phyloP scores from a whole-genome alignment of 202 grass and related monocot species.

The Musa balbisiana region DNA sequence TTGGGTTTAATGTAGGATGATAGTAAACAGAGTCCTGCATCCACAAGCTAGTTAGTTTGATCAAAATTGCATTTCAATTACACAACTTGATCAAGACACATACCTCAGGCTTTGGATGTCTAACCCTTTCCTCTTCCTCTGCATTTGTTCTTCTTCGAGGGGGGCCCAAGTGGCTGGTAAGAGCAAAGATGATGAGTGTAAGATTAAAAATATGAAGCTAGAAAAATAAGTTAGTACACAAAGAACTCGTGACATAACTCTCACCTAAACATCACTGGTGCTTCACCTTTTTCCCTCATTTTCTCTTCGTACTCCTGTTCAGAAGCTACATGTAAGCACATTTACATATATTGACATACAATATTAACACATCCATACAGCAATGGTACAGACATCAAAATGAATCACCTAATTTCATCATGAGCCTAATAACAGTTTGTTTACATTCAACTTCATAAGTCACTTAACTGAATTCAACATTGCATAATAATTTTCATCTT shows the following conservation, averaged over 20 bases:
- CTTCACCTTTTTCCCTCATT: conserved; percentile 94
- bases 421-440: neutral
- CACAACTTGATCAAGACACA: conserved; percentile 16
- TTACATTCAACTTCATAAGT: neutral
- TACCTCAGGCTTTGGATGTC: conserved; percentile 78
- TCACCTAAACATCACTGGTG: conserved; percentile 95
- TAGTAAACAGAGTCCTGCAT: conserved; percentile 97
- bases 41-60: conserved; percentile 31
- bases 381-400: conserved; percentile 3
- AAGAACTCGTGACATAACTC: conserved; percentile 28
- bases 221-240: conserved; percentile 28
- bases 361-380: neutral
- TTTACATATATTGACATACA: conserved; percentile 15
- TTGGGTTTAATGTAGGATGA: conserved; percentile 91
- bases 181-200: conserved; percentile 16
- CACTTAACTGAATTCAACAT: no score
- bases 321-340: conserved; percentile 22
- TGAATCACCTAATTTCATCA: neutral
- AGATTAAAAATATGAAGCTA: conserved; percentile 15
- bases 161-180: conserved; percentile 69
- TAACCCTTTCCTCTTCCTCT: conserved; percentile 74
- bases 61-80: conserved; percentile 11
- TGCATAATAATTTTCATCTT: no score
- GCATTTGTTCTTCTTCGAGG: conserved; percentile 59
- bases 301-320: conserved; percentile 93